Base-by-base conservation (phyloP, 2,329 filamentous ascomycete genomes). In the Coniochaeta pulveracea region DNA sequence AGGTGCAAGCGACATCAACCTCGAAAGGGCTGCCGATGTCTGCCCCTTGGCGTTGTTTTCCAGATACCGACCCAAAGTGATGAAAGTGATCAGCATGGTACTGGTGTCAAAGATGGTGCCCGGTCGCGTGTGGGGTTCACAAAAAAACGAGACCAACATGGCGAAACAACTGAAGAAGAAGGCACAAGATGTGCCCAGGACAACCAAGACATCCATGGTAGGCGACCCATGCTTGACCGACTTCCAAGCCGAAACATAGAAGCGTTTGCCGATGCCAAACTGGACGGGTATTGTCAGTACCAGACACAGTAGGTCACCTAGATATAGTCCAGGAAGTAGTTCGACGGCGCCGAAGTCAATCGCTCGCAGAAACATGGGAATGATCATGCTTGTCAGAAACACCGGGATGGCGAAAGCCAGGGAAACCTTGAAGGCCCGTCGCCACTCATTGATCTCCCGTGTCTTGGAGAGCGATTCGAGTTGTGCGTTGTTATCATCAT, bases 71-170 rank as follows among this genome's bases (percentile, higher is more conserved):
- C 91, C 85, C 3, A 98, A 61, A 1, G 82, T 86, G 54, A 95
- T 85, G 52, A 98, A 96, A 0, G 86, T 94, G 54, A 98, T 88
- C 33, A 98, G 69, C 91, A 96, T 98, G 15, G 86, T 94, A 57
- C 88, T 95, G 2, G 91, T 98, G 51, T 98, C 91, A 48, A 98
- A 98, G 11, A 95, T 82, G 2, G 86, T 95, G 41, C 76, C 79
- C 1, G 91, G 91, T 30, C 84, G 74, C 3, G 69, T 72, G 51
- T 96, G 85, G 6, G 85, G 83, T 15, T 74, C 63, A n/a, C 73
- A 65, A 10, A 83, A 44, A 14, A 96, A 54, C 1, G 86, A 93
- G 11, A 96, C 76, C 4, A 80, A 35, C 85, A 98, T 95, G 11
- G 85, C 75, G 30, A 84, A 75, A 44, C 86, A 61, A 54, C 89